Conservation (phyloP, 371 early-diverging fungal species). For the Lichtheimia corymbifera region DNA sequence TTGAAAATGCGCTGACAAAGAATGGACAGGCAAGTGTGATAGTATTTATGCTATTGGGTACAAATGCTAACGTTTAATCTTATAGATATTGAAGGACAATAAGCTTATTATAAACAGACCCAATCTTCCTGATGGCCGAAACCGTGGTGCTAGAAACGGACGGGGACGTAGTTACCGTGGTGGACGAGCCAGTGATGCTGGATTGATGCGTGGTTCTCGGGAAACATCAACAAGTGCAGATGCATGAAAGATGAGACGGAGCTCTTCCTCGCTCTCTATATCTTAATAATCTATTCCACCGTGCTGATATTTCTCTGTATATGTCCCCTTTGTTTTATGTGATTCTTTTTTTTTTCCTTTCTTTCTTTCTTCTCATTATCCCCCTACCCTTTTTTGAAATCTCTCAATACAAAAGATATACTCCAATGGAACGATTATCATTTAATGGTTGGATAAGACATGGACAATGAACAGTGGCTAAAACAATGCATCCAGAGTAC, state of each 20-base stretch:
- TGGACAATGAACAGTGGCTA: not conserved
- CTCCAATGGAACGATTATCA: too few relatives aligned
- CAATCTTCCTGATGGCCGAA: slow-evolving; percentile 28
- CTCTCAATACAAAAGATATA: too few relatives aligned
- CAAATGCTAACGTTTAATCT: not conserved
- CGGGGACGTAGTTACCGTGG: slow-evolving; percentile 37
- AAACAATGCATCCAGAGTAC: slow-evolving; percentile 39
- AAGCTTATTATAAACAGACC: slow-evolving; percentile 47
- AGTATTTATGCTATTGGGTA: not conserved
- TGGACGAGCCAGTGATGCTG: slow-evolving; percentile 15
- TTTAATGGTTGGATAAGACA: too few relatives aligned
- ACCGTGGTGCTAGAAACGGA: slow-evolving; percentile 22
- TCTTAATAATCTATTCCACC: slow-evolving; percentile 3
- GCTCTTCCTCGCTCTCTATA: not conserved
- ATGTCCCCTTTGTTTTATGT: slow-evolving; percentile 4
- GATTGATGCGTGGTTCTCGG: not conserved
- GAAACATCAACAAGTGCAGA: slow-evolving; percentile 1
- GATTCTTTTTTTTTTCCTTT: not conserved
- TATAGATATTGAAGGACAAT: slow-evolving; percentile 34
- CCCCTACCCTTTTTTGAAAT: too few relatives aligned
- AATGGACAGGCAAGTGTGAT: slow-evolving; percentile 31
- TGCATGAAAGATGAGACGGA: not conserved
- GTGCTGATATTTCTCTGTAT: slow-evolving; percentile 1
- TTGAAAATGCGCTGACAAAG: slow-evolving; percentile 42
- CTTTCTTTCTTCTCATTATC: too few relatives aligned